phyloP scores from a whole-genome alignment of 805 yeast genomes.

The Ogataea dorogensis region DNA sequence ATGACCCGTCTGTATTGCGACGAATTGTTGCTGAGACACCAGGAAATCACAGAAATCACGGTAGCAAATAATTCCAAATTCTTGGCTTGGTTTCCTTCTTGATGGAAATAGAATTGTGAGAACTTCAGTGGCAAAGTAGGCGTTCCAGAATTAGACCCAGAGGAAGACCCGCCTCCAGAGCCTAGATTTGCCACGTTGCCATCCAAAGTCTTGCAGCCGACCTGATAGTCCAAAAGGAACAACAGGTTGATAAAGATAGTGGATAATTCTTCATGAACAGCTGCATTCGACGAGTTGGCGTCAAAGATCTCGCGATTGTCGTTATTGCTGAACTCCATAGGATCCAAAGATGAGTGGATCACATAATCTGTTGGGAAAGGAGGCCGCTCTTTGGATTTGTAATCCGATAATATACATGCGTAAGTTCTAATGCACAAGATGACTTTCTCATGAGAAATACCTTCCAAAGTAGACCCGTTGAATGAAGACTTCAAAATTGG shows the following conservation, averaged over 20 bases:
- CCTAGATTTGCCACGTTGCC: constrained; percentile 15
- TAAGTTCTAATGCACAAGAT: constrained; percentile 71
- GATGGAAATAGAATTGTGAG: constrained; percentile 39
- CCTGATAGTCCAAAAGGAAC: constrained; percentile 56
- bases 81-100: constrained; percentile 31
- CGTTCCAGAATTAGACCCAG: constrained; percentile 18
- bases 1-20: constrained; percentile 62
- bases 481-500: constrained; percentile 65
- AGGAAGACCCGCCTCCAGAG: constrained; percentile 20
- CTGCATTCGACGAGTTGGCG: constrained; percentile 43
- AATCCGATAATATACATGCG: constrained; percentile 65
- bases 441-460: constrained; percentile 65
- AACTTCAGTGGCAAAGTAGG: constrained; percentile 36
- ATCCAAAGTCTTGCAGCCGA: constrained; percentile 41
- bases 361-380: constrained; percentile 66
- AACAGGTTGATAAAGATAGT: constrained; percentile 53
- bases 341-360: constrained; percentile 34
- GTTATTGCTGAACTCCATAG: constrained; percentile 33
- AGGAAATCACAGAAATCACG: constrained; percentile 70
- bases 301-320: constrained; percentile 43
- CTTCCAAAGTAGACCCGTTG: constrained; percentile 58
- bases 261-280: constrained; percentile 70
- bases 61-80: constrained; percentile 66
- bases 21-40: constrained; percentile 50
- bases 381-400: constrained; percentile 57